Base-by-base conservation (phyloP, 305 asterid genomes). In the Plantago lanceolata region DNA sequence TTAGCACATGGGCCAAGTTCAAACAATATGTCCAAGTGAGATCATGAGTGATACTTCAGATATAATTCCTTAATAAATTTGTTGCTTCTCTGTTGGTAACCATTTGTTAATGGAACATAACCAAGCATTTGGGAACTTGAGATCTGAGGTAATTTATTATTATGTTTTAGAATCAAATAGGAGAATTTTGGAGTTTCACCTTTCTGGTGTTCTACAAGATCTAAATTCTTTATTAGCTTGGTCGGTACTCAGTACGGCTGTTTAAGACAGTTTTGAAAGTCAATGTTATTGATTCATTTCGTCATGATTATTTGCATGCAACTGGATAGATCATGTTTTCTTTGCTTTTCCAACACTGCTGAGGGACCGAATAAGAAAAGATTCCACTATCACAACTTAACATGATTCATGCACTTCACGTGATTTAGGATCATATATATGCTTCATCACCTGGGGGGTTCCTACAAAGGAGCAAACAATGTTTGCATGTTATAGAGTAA, bases 191-290 rank as follows among this genome's bases (percentile, higher is more conserved):
- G 40, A 21, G 37, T 33, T 54, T 8, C 20, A 26, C 43, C 37
- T 3, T 28, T 28, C 43, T 16, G 16, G 14, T 26, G 43, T 28
- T 55, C 43, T 55, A 43, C 59, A 16, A 19, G 43, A 24, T 55
- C 20, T 26, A 18, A 59, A 50, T 26, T 51, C 15, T 51, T 54
- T 40, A 12, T 40, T 11, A 40, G 45, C 11, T 40, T 40, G 45
- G 45, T 40, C 59, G 19, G 45, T 66, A 55, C 21, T 40, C 59
- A 29, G 45, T 66, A 55, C 21, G 35, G 20, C 63, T 57, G 28
- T 35, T 17, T 57, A 19, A 35, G n/a, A n/a, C n/a, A n/a, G 35
- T 35, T 31, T 43, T 68, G 19, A 19, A 8, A 21, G 51, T 5
- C 50, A 13, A 31, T 66, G 37, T 49, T 13, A 58, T 19, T 31